Conservation (phyloP, 306 rosid species). For the Pachyrhizus erosus region DNA sequence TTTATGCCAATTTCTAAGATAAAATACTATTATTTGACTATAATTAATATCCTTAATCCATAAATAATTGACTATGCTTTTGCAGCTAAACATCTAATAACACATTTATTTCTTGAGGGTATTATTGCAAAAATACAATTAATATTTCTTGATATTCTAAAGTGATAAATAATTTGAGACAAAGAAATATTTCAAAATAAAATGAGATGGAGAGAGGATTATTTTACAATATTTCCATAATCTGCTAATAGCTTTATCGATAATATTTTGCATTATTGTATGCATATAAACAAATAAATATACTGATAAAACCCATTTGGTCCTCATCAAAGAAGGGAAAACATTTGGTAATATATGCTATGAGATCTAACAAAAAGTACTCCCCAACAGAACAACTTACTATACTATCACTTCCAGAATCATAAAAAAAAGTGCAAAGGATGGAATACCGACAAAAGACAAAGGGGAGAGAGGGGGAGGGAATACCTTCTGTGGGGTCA, state of each 20-base stretch:
- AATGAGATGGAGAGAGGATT: not conserved
- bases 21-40: not conserved
- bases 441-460: not conserved
- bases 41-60: not conserved
- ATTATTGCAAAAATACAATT: not conserved
- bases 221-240: not conserved
- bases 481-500: constrained; percentile 71
- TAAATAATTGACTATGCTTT: not conserved
- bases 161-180: not conserved
- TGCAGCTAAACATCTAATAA: not conserved
- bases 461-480: not conserved
- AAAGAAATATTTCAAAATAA: not conserved
- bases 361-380: not conserved
- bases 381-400: not conserved
- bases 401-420: constrained; percentile 5
- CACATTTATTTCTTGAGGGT: not conserved
- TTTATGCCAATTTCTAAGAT: not conserved
- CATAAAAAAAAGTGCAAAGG: not conserved
- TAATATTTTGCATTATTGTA: not conserved
- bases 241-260: not conserved
- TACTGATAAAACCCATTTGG: not conserved
- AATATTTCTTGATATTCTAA: not conserved
- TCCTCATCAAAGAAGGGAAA: not conserved
- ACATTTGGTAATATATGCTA: not conserved
- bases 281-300: not conserved